Conservation (phyloP, 2,329 filamentous ascomycete genomes). For the Tolypocladium ovalisporum region DNA sequence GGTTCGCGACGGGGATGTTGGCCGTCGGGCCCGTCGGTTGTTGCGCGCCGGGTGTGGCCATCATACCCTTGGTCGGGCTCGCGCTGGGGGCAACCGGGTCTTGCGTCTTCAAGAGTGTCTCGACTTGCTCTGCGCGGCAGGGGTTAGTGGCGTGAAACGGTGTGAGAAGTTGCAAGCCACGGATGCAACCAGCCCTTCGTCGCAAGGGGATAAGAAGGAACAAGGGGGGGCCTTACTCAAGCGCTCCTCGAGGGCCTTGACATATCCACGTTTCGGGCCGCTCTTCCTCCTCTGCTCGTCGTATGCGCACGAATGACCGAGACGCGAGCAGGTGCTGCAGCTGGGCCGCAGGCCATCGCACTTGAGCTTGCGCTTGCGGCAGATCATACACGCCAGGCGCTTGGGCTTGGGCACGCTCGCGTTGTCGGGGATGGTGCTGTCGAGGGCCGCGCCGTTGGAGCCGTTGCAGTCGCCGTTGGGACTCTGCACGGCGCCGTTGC, state of each 20-base stretch:
- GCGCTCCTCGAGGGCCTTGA: conserved; percentile 86
- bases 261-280: conserved; percentile 87
- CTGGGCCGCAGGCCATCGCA: conserved; percentile 79
- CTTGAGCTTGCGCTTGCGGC: conserved; percentile 81
- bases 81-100: conserved; percentile 19
- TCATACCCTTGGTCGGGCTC: conserved; percentile 20
- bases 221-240: conserved; percentile 54
- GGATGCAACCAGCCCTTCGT: background rate
- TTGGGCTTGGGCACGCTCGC: conserved; percentile 66
- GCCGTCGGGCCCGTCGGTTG: conserved; percentile 7
- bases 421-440: conserved; percentile 37
- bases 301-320: conserved; percentile 80
- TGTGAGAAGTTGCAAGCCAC: background rate
- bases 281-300: conserved; percentile 91
- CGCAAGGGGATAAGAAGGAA: background rate
- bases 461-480: conserved; percentile 21
- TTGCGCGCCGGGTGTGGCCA: conserved; percentile 10
- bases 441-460: conserved; percentile 13
- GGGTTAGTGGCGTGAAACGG: conserved; percentile 1
- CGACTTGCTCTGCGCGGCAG: conserved; percentile 66
- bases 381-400: conserved; percentile 89
- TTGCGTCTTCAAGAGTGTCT: conserved; percentile 78
- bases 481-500: conserved; percentile 15
- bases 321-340: conserved; percentile 78
- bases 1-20: conserved; percentile 26